A percentile compares a stretch with the other conserved stretches of the same genome.
phyloP scores from a whole-genome alignment of 1,284 basidiomycete genomes.

The Amylostereum chailletii region DNA sequence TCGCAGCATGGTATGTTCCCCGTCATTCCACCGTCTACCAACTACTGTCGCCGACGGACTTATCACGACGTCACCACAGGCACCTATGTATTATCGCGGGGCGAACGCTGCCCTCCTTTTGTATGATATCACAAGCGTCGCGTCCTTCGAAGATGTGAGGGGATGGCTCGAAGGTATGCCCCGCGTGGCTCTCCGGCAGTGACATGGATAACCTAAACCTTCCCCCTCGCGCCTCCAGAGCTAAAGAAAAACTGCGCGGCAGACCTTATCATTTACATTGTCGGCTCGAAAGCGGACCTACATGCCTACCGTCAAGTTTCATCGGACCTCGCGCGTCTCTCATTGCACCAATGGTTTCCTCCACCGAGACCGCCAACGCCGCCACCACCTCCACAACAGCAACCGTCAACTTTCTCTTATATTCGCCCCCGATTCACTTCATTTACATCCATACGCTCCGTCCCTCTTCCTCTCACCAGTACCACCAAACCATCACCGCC shows the following conservation, averaged over 20 bases:
- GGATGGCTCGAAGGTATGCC: constrained; percentile 84
- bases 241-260: constrained; percentile 80
- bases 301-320: constrained; percentile 63
- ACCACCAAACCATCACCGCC: constrained; percentile 22
- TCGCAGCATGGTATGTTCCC: constrained; percentile 72
- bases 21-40: constrained; percentile 1
- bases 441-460: constrained; percentile 65
- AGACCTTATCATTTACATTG: constrained; percentile 86
- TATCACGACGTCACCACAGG: constrained; percentile 33
- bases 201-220: constrained; percentile 2
- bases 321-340: constrained; percentile 69
- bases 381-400: constrained; percentile 43
- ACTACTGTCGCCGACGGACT: too few relatives aligned
- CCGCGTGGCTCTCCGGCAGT: neutral
- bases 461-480: constrained; percentile 23
- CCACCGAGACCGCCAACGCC: constrained; percentile 61
- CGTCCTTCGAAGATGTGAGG: constrained; percentile 85
- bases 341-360: constrained; percentile 79
- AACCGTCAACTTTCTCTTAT: constrained; percentile 63
- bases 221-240: constrained; percentile 38
- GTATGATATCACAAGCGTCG: constrained; percentile 93
- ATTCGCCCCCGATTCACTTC: constrained; percentile 82
- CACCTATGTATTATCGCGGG: constrained; percentile 99
- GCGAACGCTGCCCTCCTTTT: constrained; percentile 94
- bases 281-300: constrained; percentile 85